phyloP scores from a whole-genome alignment of 2,329 filamentous ascomycete species.

The Penicillium sp. region DNA sequence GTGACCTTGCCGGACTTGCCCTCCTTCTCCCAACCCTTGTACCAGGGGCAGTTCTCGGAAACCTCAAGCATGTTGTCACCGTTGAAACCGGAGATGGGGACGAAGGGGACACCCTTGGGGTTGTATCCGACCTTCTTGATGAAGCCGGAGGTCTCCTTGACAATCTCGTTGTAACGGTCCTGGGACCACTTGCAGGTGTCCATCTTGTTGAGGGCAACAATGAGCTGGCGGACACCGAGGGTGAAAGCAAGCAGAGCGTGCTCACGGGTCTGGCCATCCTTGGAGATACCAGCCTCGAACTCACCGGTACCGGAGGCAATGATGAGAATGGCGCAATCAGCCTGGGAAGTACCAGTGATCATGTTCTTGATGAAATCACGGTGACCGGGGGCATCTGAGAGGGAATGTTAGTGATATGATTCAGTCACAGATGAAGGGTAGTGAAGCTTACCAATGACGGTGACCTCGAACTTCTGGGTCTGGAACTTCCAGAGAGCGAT shows the following conservation, averaged over 20 bases:
- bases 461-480: conserved; percentile 96
- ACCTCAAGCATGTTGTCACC: conserved; percentile 98
- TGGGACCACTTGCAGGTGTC: conserved; percentile 99
- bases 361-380: conserved; percentile 99
- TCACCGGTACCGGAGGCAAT: conserved; percentile 99
- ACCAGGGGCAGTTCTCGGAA: conserved; percentile 97
- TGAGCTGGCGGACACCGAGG: conserved; percentile 99
- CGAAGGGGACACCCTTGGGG: conserved; percentile 97
- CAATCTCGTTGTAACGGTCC: conserved; percentile 95
- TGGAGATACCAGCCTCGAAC: conserved; percentile 99
- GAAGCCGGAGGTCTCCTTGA: conserved; percentile 99
- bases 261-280: conserved; percentile 99
- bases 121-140: conserved; percentile 99
- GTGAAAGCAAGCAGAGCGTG: conserved; percentile 99
- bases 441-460: conserved; percentile 68
- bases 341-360: conserved; percentile 99
- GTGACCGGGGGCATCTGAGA: conserved; percentile 89
- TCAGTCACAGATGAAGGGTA: neutral
- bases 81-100: conserved; percentile 99
- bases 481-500: conserved; percentile 99
- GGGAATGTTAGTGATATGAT: neutral
- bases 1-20: conserved; percentile 79
- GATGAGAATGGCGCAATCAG: conserved; percentile 99
- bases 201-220: conserved; percentile 99
- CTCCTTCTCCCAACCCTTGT: conserved; percentile 99